These are phyloP conservation scores for Xylariaceae sp. DNA, from an alignment of 2,329 filamentous ascomycete genomes.

Conservation along the genomic window DNA sequence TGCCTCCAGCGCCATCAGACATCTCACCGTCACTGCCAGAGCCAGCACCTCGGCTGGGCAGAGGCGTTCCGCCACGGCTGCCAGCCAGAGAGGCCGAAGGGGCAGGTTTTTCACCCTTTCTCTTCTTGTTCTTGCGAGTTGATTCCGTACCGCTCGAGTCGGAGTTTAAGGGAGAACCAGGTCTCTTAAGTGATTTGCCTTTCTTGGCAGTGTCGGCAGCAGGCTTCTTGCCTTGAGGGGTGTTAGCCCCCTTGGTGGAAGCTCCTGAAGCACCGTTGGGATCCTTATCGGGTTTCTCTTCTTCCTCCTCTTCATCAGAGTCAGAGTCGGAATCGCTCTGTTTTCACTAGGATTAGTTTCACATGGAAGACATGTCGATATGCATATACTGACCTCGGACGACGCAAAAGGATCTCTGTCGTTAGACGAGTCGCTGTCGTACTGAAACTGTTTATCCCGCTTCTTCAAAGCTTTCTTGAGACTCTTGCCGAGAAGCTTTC, in stretches of 20 bases:
- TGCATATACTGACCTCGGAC: constrained; percentile 38
- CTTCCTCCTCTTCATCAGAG: constrained; percentile 38
- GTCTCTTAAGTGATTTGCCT: constrained; percentile 68
- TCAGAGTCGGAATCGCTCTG: constrained; percentile 39
- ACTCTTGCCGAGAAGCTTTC: constrained; percentile 69
- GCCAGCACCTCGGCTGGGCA: constrained; percentile 50
- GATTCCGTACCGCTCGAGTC: constrained; percentile 92
- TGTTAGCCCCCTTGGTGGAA: constrained; percentile 65
- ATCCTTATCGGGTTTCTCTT: constrained; percentile 53
- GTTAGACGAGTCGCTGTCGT: constrained; percentile 62
- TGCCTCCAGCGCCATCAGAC: constrained; percentile 52
- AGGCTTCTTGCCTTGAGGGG: constrained; percentile 47
- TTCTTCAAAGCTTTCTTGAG: constrained; percentile 78
- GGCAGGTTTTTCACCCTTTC: constrained; percentile 31
- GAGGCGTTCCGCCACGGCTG: constrained; percentile 54
- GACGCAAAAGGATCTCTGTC: constrained; percentile 52
- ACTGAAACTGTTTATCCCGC: constrained; percentile 81
- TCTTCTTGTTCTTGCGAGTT: constrained; percentile 72
- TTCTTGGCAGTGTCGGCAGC: constrained; percentile 48
- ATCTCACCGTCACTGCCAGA: constrained; percentile 69
- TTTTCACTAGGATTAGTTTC: constrained; percentile 19
- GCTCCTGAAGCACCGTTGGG: constrained; percentile 48
- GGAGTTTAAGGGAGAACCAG: constrained; percentile 80
- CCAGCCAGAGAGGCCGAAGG: constrained; percentile 39
- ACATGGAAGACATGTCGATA: constrained; percentile 10